Evolutionary conservation across 2,329 filamentous ascomycete species (phyloP), one percentile per base, ranked within the genome.

Genomic region (Beauveria medogensis): DNA sequence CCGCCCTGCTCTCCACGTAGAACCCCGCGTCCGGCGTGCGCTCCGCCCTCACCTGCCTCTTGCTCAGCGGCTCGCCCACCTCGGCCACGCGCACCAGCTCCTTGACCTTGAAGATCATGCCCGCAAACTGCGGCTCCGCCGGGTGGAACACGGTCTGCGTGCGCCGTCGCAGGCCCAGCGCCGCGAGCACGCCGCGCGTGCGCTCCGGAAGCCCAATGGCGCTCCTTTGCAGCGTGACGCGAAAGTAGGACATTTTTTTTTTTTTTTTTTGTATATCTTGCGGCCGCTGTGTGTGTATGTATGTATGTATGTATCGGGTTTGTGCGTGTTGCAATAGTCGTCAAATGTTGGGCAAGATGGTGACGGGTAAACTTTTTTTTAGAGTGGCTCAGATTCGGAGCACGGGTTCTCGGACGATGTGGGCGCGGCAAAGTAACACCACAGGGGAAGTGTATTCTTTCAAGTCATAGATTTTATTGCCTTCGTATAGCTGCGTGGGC

Each of bases 101-200:
- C 80, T 97, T 97, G 68, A 97, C 91, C 75, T 89, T 88, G 81
- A 97, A 88, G 70, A 97, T 91, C 79, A 95, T 91, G 71, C 92
- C 92, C 10, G 92, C 92, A 64, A 91, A 86, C 67, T 91, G 86
- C 47, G 87, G 85, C 64, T 83, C 83, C 64, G 96, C 91, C 43
- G 90, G 89, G 75, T 96, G 89, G 80, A 95, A 96, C 69, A 96
- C 92, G 59, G 90, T 93, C 70, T 87, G 87, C 82, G 88, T 87
- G 69, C 92, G 89, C 73, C 89, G 90, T 69, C 87, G 89, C 65
- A 97, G 84, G 61, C 92, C 92, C 63, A 97, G 88, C 20, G 92
- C 90, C 64, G 87, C 82, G 61, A 97, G 89, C 22, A 93, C 90
- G 71, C 89, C 91, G 72, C 85, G 84, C 63, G 87, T 90, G 71